Evolutionary conservation across 208 protist species (phyloP).

Genomic region (Wallacemonas sp.): DNA sequence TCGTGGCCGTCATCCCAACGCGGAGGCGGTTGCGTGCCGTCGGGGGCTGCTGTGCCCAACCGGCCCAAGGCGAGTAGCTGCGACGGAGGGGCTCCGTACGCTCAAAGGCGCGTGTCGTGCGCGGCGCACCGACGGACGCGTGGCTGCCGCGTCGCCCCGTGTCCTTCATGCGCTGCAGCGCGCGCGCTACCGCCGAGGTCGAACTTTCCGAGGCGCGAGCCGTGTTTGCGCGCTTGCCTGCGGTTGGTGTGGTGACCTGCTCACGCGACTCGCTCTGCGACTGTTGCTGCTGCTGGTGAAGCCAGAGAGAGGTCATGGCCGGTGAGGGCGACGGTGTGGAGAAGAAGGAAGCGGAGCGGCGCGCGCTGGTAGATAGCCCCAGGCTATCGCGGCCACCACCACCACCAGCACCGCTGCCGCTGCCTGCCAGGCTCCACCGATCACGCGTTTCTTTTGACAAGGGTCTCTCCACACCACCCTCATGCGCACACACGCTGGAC

Average conservation of each 20-base stretch:
- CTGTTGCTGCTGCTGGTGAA: background rate
- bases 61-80: background rate
- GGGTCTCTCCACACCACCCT: too few species aligned
- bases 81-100: background rate
- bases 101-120: slow-evolving; percentile 1
- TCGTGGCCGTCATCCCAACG: background rate
- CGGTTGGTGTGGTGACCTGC: too few species aligned
- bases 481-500: too few species aligned
- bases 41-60: background rate
- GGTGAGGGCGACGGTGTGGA: background rate
- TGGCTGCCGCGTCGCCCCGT: background rate
- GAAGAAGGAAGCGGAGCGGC: too few species aligned
- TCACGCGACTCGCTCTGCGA: background rate
- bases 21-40: background rate
- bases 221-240: too few species aligned
- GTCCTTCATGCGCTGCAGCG: background rate
- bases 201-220: background rate
- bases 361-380: too few species aligned
- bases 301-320: background rate
- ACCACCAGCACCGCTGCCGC: too few species aligned
- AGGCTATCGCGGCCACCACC: too few species aligned
- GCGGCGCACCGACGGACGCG: background rate
- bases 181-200: background rate
- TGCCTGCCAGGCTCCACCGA: too few species aligned
- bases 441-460: too few species aligned